Evolutionary conservation across 1,284 basidiomycete species (phyloP).

Genomic region (Omphalotus olearius): DNA sequence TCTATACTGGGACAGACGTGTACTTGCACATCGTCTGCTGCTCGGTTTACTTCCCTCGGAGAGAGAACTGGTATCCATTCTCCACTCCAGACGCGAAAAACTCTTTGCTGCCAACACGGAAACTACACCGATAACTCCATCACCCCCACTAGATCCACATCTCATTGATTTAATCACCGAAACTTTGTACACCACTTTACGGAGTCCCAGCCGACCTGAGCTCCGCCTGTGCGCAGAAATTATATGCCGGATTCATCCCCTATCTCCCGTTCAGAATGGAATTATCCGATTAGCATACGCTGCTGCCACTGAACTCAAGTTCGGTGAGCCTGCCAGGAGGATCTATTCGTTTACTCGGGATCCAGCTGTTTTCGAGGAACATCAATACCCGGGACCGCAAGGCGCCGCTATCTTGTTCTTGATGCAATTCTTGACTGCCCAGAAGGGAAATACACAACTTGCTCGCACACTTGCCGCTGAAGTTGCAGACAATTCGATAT

Average conservation of each 20-base stretch:
- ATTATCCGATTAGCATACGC: slow-evolving; percentile 43
- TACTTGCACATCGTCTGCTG: slow-evolving; percentile 35
- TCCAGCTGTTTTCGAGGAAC: slow-evolving; percentile 22
- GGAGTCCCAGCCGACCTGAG: slow-evolving; percentile 24
- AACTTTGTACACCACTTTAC: slow-evolving; percentile 35
- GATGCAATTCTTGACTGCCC: slow-evolving; percentile 36
- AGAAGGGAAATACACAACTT: slow-evolving; percentile 32
- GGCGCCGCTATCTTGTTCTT: slow-evolving; percentile 44
- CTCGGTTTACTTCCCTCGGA: slow-evolving; percentile 25
- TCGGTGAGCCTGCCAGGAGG: slow-evolving; percentile 28
- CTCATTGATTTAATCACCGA: slow-evolving; percentile 28
- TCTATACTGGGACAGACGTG: slow-evolving; percentile 45
- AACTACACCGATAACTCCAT: slow-evolving; percentile 7
- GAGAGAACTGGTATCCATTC: background rate
- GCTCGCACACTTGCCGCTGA: slow-evolving; percentile 40
- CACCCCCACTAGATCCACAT: slow-evolving; percentile 2
- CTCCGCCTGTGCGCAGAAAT: slow-evolving; percentile 26
- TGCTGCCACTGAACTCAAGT: slow-evolving; percentile 26
- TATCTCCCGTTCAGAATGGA: slow-evolving; percentile 33
- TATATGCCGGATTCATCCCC: slow-evolving; percentile 26
- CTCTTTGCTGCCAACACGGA: background rate
- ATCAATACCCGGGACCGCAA: slow-evolving; percentile 46
- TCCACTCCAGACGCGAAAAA: background rate
- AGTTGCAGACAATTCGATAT: slow-evolving; percentile 34
- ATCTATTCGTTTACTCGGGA: slow-evolving; percentile 41